Conservation (phyloP, 768 basidiomycete species). For the Hygrocybe punicea region DNA sequence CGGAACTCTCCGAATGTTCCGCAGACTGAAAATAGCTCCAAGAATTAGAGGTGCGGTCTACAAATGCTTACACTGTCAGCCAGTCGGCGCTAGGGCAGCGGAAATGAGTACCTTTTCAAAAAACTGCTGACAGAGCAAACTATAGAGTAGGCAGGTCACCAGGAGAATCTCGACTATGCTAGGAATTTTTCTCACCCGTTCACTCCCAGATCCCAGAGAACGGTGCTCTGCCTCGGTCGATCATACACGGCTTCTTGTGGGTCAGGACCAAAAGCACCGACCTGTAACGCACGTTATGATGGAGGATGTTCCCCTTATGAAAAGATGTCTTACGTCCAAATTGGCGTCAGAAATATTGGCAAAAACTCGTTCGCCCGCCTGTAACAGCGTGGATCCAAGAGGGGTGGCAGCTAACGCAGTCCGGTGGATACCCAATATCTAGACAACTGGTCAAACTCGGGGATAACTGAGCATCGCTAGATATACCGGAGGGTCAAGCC, state of each 20-base stretch:
- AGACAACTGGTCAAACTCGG: conserved; percentile 3
- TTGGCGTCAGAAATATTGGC: conserved; percentile 39
- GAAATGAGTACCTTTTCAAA: conserved; percentile 34
- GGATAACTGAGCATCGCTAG: background rate
- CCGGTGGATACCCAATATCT: conserved; percentile 44
- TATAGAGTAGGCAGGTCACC: conserved; percentile 7
- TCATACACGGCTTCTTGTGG: conserved; percentile 19
- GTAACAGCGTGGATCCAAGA: conserved; percentile 26
- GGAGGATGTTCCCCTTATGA: background rate
- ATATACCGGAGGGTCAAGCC: conserved; percentile 34
- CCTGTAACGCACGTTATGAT: conserved; percentile 15
- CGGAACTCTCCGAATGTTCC: conserved; percentile 37
- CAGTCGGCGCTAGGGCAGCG: background rate
- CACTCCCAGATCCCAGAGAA: conserved; percentile 33
- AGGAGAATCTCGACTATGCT: background rate
- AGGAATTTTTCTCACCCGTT: conserved; percentile 24
- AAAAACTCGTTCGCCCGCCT: conserved; percentile 33
- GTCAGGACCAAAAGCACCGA: conserved; percentile 21
- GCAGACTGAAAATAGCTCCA: conserved; percentile 43
- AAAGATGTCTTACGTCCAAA: conserved; percentile 34
- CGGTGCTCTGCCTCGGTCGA: conserved; percentile 21
- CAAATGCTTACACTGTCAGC: background rate
- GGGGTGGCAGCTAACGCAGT: conserved; percentile 30
- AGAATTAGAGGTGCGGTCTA: conserved; percentile 47
- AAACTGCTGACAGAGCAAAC: conserved; percentile 37